phyloP scores from a whole-genome alignment of 2,329 filamentous ascomycete species.

The Fusarium annulatum region DNA sequence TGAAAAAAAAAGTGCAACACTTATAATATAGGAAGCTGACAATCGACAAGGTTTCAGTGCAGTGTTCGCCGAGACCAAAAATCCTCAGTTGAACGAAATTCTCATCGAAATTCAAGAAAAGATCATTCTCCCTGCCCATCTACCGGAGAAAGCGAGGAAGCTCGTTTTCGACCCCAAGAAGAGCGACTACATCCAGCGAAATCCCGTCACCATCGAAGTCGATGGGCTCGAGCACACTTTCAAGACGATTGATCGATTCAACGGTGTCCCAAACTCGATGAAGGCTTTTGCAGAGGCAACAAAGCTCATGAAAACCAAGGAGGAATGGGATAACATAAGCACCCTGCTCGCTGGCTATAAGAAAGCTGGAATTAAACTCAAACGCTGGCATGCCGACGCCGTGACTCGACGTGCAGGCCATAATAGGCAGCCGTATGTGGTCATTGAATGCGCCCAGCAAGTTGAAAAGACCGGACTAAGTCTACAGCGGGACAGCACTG shows the following conservation, averaged over 20 bases:
- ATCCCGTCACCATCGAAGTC: constrained; percentile 69
- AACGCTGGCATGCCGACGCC: constrained; percentile 49
- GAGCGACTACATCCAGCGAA: constrained; percentile 60
- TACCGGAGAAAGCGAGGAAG: constrained; percentile 63
- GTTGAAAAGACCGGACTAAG: constrained; percentile 58
- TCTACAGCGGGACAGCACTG: constrained; percentile 55
- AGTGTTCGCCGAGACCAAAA: constrained; percentile 64
- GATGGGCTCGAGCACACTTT: constrained; percentile 67
- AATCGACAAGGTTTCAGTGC: constrained; percentile 47
- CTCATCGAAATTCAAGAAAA: constrained; percentile 66
- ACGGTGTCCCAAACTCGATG: constrained; percentile 57
- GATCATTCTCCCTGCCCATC: constrained; percentile 71
- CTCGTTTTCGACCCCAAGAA: constrained; percentile 62
- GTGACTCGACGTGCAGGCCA: constrained; percentile 56
- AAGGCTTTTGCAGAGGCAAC: constrained; percentile 54
- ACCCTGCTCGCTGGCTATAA: constrained; percentile 63
- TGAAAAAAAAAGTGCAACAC: background rate
- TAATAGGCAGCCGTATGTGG: constrained; percentile 55
- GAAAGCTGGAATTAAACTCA: constrained; percentile 55
- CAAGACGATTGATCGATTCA: constrained; percentile 56
- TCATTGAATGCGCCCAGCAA: constrained; percentile 63
- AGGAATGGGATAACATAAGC: constrained; percentile 65
- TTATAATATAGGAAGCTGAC: constrained; percentile 12
- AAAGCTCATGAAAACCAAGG: constrained; percentile 57
- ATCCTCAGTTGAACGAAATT: constrained; percentile 62